phyloP scores from a whole-genome alignment of 2,329 filamentous ascomycete genomes.

The Calcarisporium arbuscula region DNA sequence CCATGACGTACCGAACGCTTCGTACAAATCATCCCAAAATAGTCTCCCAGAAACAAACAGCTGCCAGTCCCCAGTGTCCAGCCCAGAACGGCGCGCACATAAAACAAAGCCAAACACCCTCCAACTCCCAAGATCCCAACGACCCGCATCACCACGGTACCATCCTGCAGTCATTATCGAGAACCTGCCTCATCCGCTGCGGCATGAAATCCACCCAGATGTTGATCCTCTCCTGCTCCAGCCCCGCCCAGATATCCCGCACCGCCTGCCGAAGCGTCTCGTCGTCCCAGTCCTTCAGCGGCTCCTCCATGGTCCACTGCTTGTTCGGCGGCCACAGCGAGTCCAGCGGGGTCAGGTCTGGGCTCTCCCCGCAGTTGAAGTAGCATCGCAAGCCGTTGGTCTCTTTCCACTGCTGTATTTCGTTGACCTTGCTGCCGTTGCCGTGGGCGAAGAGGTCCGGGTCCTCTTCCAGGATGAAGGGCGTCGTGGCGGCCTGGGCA shows the following conservation, averaged over 20 bases:
- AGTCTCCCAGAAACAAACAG: no score
- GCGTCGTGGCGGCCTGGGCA: no score
- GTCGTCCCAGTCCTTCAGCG: slow-evolving; percentile 25
- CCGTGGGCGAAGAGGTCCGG: slow-evolving; percentile 28
- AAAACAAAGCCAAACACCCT: background rate
- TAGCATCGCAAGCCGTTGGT: slow-evolving; percentile 22
- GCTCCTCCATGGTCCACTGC: slow-evolving; percentile 22
- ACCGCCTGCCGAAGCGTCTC: slow-evolving; percentile 24
- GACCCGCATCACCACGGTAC: slow-evolving; percentile 23
- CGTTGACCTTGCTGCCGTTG: slow-evolving; percentile 27
- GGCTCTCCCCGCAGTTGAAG: slow-evolving; percentile 30
- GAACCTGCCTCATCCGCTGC: slow-evolving; percentile 23
- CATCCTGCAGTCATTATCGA: slow-evolving; percentile 24
- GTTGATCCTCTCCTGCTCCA: slow-evolving; percentile 26
- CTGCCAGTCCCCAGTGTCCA: no score
- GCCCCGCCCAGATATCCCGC: slow-evolving; percentile 19
- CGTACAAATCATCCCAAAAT: no score
- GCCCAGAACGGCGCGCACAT: background rate
- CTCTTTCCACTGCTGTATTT: slow-evolving; percentile 30
- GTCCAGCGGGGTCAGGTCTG: slow-evolving; percentile 29
- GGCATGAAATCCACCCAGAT: slow-evolving; percentile 32
- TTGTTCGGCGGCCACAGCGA: slow-evolving; percentile 27
- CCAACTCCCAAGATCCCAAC: background rate
- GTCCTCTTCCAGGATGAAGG: slow-evolving; percentile 31
- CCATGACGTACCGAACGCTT: no score